These are phyloP conservation scores for Akanthomyces dipterigenus DNA, from an alignment of 2,329 filamentous ascomycete species.

Conservation along the genomic window DNA sequence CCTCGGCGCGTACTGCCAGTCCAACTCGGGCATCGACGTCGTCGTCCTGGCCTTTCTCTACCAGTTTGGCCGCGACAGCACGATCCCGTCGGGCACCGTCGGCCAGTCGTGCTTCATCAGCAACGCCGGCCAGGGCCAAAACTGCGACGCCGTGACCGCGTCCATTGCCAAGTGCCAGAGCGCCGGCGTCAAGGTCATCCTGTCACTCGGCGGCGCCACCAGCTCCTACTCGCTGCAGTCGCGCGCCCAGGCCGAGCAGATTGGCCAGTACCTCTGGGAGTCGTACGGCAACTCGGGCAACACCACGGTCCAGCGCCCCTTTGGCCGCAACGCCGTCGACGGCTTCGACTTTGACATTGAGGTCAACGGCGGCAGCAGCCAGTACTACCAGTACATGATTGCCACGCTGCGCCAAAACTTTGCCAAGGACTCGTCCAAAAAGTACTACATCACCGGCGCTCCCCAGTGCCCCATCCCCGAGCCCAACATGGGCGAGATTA, in stretches of 20 bases:
- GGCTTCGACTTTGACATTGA: constrained; percentile 21
- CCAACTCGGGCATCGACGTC: constrained; percentile 33
- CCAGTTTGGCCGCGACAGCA: constrained; percentile 25
- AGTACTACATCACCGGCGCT: constrained; percentile 39
- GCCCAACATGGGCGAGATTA: constrained; percentile 35
- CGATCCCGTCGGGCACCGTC: constrained; percentile 33
- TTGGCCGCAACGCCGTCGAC: constrained; percentile 16
- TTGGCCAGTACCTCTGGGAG: constrained; percentile 19
- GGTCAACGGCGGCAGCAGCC: constrained; percentile 16
- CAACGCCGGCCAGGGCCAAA: constrained; percentile 23
- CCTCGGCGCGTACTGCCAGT: constrained; percentile 31
- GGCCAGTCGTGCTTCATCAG: constrained; percentile 32
- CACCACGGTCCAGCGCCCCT: constrained; percentile 14
- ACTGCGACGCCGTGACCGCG: constrained; percentile 17
- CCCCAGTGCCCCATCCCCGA: constrained; percentile 36
- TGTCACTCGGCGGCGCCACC: constrained; percentile 13
- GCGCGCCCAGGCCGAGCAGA: constrained; percentile 16
- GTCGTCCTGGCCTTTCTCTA: constrained; percentile 38
- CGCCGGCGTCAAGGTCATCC: constrained; percentile 18
- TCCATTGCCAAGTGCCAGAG: constrained; percentile 19
- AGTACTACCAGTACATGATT: constrained; percentile 18
- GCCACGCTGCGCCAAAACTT: constrained; percentile 18
- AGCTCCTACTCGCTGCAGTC: constrained; percentile 17
- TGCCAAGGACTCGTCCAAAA: constrained; percentile 10
- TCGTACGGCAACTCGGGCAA: constrained; percentile 16